phyloP scores from a whole-genome alignment of 805 yeast species.

The Saccharomyces jurei region DNA sequence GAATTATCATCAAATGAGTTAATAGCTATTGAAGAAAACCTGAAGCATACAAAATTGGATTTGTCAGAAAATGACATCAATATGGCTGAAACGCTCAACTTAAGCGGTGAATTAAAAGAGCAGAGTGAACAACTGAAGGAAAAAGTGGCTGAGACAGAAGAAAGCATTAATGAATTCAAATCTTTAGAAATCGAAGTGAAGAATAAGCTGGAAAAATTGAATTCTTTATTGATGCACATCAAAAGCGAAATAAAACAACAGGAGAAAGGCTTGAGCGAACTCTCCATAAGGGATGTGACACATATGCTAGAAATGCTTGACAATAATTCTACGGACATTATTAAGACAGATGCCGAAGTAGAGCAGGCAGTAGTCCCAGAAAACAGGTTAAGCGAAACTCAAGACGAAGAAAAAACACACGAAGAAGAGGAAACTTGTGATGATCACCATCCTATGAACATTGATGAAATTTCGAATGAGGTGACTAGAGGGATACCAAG shows the following conservation, averaged over 20 bases:
- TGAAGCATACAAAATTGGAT: conserved; percentile 29
- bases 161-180: conserved; percentile 46
- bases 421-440: conserved; percentile 4
- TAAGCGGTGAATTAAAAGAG: conserved; percentile 36
- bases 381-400: background rate
- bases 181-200: conserved; percentile 60
- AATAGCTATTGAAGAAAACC: conserved; percentile 23
- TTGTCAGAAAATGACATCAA: conserved; percentile 24
- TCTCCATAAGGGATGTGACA: conserved; percentile 48
- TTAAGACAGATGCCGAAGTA: background rate
- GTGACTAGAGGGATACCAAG: conserved; percentile 31
- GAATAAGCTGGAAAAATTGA: conserved; percentile 53
- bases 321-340: conserved; percentile 3
- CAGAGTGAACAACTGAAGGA: conserved; percentile 35
- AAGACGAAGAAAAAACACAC: conserved; percentile 1
- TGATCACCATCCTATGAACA: conserved; percentile 11
- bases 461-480: conserved; percentile 26
- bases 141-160: conserved; percentile 34
- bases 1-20: conserved; percentile 32
- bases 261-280: conserved; percentile 34
- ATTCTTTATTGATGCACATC: conserved; percentile 32
- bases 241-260: conserved; percentile 34
- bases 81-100: conserved; percentile 35
- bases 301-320: conserved; percentile 21
- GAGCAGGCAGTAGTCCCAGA: conserved; percentile 13